Conservation (phyloP, 352 stramenopile species). For the Blastocystis sp. region DNA sequence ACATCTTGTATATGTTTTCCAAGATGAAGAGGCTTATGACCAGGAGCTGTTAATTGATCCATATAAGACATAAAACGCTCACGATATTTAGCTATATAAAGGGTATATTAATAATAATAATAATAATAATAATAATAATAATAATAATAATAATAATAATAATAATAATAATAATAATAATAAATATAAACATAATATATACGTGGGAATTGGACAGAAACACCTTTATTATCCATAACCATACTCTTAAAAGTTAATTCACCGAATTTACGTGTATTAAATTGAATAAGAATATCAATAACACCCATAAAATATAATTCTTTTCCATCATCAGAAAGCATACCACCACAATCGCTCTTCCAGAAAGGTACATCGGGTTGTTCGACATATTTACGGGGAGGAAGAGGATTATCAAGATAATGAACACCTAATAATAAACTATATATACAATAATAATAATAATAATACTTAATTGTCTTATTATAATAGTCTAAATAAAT, state of each 20-base stretch:
- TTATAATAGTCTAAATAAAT: too few relatives aligned
- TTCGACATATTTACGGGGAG: conserved; percentile 1
- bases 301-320: conserved; percentile 70
- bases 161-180: background rate
- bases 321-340: conserved; percentile 24
- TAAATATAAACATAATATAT: background rate
- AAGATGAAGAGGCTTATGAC: conserved; percentile 18
- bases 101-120: too few relatives aligned
- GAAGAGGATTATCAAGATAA: conserved; percentile 46
- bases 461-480: too few relatives aligned
- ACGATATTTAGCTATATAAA: conserved; percentile 62
- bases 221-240: conserved; percentile 53
- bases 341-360: conserved; percentile 32
- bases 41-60: conserved; percentile 8
- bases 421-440: conserved; percentile 70
- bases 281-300: conserved; percentile 73
- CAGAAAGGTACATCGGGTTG: conserved; percentile 15
- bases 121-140: too few relatives aligned
- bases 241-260: conserved; percentile 68
- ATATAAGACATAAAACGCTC: conserved; percentile 69
- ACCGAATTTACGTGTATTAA: conserved; percentile 63
- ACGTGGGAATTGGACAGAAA: conserved; percentile 37
- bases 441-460: too few relatives aligned
- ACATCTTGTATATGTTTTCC: conserved; percentile 17
- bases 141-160: conserved; percentile 38